Evolutionary conservation across 768 basidiomycete genomes (phyloP).

Genomic region (Leucogyrophana mollusca): DNA sequence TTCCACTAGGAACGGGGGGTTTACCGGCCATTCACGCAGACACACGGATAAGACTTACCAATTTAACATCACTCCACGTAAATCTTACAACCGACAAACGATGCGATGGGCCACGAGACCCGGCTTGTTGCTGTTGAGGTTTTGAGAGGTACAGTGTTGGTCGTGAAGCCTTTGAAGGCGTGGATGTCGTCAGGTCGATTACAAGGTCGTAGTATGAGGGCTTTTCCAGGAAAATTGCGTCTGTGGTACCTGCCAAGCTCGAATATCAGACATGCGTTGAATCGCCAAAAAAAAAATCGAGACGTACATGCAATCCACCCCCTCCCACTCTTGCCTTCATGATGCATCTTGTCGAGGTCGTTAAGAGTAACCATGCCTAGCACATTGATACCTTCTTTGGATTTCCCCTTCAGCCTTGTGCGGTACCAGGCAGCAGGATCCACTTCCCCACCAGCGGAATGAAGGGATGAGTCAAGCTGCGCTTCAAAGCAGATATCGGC

Average conservation of each 20-base stretch:
- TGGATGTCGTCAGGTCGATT: constrained; percentile 73
- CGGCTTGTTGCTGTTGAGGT: constrained; percentile 33
- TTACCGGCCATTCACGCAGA: no score
- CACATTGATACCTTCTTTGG: constrained; percentile 56
- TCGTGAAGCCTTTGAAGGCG: constrained; percentile 56
- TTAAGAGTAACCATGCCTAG: constrained; percentile 80
- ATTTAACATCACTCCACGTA: constrained; percentile 80
- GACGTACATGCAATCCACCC: constrained; percentile 82
- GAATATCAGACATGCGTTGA: not conserved
- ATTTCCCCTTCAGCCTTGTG: constrained; percentile 37
- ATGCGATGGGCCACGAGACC: constrained; percentile 43
- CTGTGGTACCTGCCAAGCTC: constrained; percentile 59
- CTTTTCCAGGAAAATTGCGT: constrained; percentile 82
- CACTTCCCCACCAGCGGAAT: constrained; percentile 19
- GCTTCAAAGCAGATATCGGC: constrained; percentile 66
- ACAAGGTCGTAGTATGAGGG: constrained; percentile 77
- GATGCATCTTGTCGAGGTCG: constrained; percentile 62
- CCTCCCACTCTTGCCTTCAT: constrained; percentile 54
- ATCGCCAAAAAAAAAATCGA: not conserved
- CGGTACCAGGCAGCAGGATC: constrained; percentile 28
- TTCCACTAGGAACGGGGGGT: constrained; percentile 58
- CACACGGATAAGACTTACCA: constrained; percentile 41
- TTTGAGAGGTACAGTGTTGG: constrained; percentile 68
- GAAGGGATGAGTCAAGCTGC: constrained; percentile 24
- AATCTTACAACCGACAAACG: constrained; percentile 66